phyloP scores from a whole-genome alignment of 148 eudicot species.

The Rhododendron henanense region DNA sequence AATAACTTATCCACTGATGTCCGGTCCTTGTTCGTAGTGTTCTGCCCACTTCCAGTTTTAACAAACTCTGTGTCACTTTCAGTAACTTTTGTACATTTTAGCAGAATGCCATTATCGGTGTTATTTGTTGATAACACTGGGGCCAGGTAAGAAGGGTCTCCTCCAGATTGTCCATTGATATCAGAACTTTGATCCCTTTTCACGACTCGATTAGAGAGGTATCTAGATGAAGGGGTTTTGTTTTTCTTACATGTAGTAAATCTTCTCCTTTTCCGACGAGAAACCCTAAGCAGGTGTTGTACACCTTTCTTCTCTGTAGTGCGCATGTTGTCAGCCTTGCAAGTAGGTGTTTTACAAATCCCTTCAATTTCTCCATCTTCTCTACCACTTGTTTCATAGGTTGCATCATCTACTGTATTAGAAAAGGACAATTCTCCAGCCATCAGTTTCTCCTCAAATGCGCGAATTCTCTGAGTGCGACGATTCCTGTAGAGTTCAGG shows the following conservation, averaged over 20 bases:
- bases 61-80: slow-evolving; percentile 22
- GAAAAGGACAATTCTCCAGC: slow-evolving; percentile 41
- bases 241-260: slow-evolving; percentile 25
- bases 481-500: slow-evolving; percentile 59
- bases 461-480: slow-evolving; percentile 76
- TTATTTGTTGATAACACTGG: slow-evolving; percentile 4
- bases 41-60: slow-evolving; percentile 15
- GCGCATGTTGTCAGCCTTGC: neutral
- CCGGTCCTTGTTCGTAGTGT: slow-evolving; percentile 14
- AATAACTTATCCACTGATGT: slow-evolving; percentile 22
- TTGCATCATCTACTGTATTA: slow-evolving; percentile 18
- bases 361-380: slow-evolving; percentile 28
- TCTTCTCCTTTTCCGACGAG: slow-evolving; percentile 22
- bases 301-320: slow-evolving; percentile 21
- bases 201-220: slow-evolving; percentile 11
- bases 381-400: slow-evolving; percentile 22
- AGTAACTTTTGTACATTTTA: slow-evolving; percentile 14
- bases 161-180: slow-evolving; percentile 15
- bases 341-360: slow-evolving; percentile 12
- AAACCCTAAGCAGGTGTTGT: neutral
- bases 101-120: slow-evolving; percentile 5
- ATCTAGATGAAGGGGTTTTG: slow-evolving; percentile 14
- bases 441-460: slow-evolving; percentile 52
- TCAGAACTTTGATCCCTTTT: slow-evolving; percentile 12
- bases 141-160: slow-evolving; percentile 9